phyloP scores from a whole-genome alignment of 2,329 filamentous ascomycete species.

The Xylariaceae sp. region DNA sequence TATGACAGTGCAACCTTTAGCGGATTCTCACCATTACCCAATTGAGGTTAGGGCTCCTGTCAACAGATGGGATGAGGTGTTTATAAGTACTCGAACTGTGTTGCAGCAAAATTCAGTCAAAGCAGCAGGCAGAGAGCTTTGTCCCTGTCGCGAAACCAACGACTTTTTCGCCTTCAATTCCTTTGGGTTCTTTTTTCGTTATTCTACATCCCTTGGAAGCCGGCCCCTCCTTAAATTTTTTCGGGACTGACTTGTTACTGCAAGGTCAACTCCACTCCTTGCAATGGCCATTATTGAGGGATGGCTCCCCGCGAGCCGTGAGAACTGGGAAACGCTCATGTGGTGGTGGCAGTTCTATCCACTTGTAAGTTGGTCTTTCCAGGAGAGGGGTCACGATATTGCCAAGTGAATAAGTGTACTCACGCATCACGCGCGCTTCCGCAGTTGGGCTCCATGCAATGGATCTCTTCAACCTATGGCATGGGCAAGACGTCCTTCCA shows the following conservation, averaged over 20 bases:
- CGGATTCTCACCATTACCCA: conserved; percentile 3
- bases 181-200: neutral
- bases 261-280: neutral
- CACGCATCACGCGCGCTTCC: conserved; percentile 9
- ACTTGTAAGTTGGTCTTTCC: conserved; percentile 38
- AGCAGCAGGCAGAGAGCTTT: neutral
- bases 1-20: too few species aligned
- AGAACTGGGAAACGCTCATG: conserved; percentile 51
- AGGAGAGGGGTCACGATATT: neutral
- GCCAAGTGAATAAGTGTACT: neutral
- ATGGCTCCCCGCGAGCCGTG: conserved; percentile 53
- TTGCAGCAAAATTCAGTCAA: neutral
- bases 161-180: neutral
- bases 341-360: conserved; percentile 51
- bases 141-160: neutral
- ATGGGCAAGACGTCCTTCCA: conserved; percentile 84
- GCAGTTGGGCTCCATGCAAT: conserved; percentile 70
- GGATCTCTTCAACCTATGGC: conserved; percentile 73
- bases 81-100: too few species aligned
- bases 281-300: conserved; percentile 44
- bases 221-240: conserved; percentile 1
- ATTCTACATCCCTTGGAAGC: neutral
- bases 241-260: neutral
- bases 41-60: neutral
- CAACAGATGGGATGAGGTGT: conserved; percentile 1